A percentile compares a stretch with the other conserved stretches of the same genome.
Conservation (phyloP, 2,329 filamentous ascomycete species). For the Trichoderma koningiopsis region DNA sequence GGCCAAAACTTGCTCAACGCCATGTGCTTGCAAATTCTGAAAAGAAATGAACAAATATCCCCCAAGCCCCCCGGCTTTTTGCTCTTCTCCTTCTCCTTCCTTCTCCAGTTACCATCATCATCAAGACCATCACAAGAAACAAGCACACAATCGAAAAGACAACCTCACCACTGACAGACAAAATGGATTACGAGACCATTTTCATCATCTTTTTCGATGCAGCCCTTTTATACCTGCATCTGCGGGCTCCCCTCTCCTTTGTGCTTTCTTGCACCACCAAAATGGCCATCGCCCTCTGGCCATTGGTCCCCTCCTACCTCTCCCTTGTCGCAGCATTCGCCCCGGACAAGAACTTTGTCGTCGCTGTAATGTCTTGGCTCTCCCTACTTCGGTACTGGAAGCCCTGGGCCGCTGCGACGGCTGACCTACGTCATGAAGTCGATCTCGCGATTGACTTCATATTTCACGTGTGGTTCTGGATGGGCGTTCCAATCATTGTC, state of each 20-base stretch:
- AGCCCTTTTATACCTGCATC: too few species aligned
- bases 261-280: slow-evolving; percentile 17
- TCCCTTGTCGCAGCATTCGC: slow-evolving; percentile 13
- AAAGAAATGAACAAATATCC: background rate
- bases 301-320: slow-evolving; percentile 17
- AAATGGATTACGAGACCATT: slow-evolving; percentile 21
- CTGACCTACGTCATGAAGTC: slow-evolving; percentile 19
- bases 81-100: background rate
- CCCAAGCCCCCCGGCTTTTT: background rate
- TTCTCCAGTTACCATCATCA: slow-evolving; percentile 17
- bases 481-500: slow-evolving; percentile 20
- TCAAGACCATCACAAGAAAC: slow-evolving; percentile 2
- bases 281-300: slow-evolving; percentile 12
- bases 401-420: slow-evolving; percentile 17
- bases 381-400: slow-evolving; percentile 15
- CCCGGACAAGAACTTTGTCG: slow-evolving; percentile 9
- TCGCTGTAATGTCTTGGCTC: slow-evolving; percentile 21
- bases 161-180: slow-evolving; percentile 15
- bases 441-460: slow-evolving; percentile 16
- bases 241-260: slow-evolving; percentile 9
- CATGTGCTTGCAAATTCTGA: background rate
- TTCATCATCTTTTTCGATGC: too few species aligned
- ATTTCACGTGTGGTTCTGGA: slow-evolving; percentile 23
- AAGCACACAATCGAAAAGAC: slow-evolving; percentile 1
- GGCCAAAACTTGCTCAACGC: background rate